Evolutionary conservation across 139 green algal genomes (phyloP), one percentile per base, ranked within the genome.

Genomic region (Edaphochlamys debaryana): DNA sequence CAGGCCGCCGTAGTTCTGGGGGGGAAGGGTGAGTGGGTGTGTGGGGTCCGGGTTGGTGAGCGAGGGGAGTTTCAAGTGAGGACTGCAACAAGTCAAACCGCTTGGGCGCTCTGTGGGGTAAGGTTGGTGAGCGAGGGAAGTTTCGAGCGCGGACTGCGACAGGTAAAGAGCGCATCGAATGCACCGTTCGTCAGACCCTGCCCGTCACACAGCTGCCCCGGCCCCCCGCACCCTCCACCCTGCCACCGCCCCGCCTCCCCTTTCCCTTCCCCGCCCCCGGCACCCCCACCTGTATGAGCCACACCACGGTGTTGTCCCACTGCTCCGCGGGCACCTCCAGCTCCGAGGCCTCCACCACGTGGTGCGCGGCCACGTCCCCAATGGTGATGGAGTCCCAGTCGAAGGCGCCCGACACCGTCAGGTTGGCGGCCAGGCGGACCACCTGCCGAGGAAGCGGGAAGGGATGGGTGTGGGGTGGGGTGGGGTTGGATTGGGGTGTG

Each of bases 371-470:
- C 27, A 73, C 87, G 11, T 74, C 42, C 38, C 70, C 85, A 27
- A 91, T 82, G 67, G 40, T 68, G 50, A 64, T 84, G 20, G 45
- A 34, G 67, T 91, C 87, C 79, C 79, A 90, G 50, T 71, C 79
- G 48, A 87, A 68, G 22, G 34, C n/a, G 23, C 29, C 86, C 34
- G 25, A 58, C 54, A 85, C 37, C 25, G 36, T 85, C 15, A 89
- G 29, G 54, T 89, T 85, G 30, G 86, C 79, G 0, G 9, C 38
- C 67, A 91, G 56, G 6, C 70, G 62, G 1, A 77, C 83, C 70
- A 91, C 70, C 56, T 63, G 56, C 25, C 17, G 56, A 29, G 50
- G 23, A 22, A 25, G 50, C 25, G 50, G 6, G 50, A 3, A 19
- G 50, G 50, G 6, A 19, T 17, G 50, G 6, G 50, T 19, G 50